These are phyloP conservation scores for Emydomyces testavorans DNA, from an alignment of 2,329 filamentous ascomycete species.

Conservation along the genomic window DNA sequence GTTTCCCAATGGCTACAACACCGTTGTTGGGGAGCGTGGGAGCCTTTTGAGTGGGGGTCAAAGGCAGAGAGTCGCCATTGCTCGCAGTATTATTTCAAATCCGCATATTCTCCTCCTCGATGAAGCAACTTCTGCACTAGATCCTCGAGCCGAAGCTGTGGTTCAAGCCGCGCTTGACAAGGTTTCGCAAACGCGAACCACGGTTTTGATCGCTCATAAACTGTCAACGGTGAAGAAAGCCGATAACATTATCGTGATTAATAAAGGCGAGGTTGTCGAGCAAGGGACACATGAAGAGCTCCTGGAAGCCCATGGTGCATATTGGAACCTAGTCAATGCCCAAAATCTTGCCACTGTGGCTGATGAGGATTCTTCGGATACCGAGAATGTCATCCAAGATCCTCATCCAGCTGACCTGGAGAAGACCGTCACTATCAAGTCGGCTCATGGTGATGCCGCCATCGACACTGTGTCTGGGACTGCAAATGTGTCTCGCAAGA, in stretches of 20 bases:
- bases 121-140: constrained; percentile 75
- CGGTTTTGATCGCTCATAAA: constrained; percentile 78
- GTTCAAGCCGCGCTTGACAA: constrained; percentile 75
- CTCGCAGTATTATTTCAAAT: constrained; percentile 69
- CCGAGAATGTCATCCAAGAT: constrained; percentile 8
- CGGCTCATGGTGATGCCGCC: constrained; percentile 7
- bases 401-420: constrained; percentile 1
- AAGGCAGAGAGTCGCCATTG: constrained; percentile 83
- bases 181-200: constrained; percentile 67
- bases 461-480: constrained; percentile 1
- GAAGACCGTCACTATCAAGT: constrained; percentile 11
- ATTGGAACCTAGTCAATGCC: constrained; percentile 68
- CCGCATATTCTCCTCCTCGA: constrained; percentile 77
- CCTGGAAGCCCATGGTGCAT: constrained; percentile 54
- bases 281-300: constrained; percentile 72
- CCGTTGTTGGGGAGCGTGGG: constrained; percentile 75
- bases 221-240: constrained; percentile 78
- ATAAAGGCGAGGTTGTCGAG: constrained; percentile 65
- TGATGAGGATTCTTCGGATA: constrained; percentile 10
- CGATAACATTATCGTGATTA: constrained; percentile 85
- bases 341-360: constrained; percentile 18
- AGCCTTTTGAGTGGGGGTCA: constrained; percentile 80
- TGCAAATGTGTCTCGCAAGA: constrained; percentile 16
- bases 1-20: constrained; percentile 73
- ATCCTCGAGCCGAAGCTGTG: constrained; percentile 75